A percentile compares a stretch with the other conserved stretches of the same genome.
Conservation (phyloP, 148 eudicot species). For the Dysphania ambrosioides region DNA sequence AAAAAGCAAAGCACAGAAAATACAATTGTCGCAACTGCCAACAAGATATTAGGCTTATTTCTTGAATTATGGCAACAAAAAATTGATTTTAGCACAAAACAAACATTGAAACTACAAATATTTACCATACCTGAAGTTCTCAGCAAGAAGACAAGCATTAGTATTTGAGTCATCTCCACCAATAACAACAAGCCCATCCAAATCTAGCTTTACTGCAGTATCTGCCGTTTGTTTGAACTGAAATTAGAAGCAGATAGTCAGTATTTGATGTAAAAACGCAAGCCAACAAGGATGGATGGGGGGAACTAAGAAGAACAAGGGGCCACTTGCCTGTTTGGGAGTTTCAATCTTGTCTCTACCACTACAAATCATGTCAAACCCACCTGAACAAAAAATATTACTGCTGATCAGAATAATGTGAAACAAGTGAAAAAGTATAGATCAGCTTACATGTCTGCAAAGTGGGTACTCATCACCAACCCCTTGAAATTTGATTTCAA, state of each 20-base stretch:
- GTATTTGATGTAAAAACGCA: background rate
- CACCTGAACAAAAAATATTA: conserved; percentile 49
- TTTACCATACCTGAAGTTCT: conserved; percentile 66
- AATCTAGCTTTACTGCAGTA: conserved; percentile 77
- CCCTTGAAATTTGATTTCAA: background rate
- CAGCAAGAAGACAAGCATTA: conserved; percentile 98
- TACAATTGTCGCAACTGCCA: background rate
- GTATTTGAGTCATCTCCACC: conserved; percentile 99
- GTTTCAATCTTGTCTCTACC: conserved; percentile 99
- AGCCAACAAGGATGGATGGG: background rate
- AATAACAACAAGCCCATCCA: conserved; percentile 98
- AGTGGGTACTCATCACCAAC: background rate
- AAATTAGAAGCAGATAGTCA: conserved; percentile 23
- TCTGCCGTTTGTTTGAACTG: conserved; percentile 98
- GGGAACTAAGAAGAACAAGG: background rate
- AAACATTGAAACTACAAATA: background rate
- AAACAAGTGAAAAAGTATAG: too few species aligned
- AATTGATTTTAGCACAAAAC: background rate
- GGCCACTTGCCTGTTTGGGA: conserved; percentile 77
- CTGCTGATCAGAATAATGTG: background rate
- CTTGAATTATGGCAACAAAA: background rate
- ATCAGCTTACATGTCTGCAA: background rate
- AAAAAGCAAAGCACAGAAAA: background rate
- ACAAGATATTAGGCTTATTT: background rate
- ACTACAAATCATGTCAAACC: conserved; percentile 96